Evolutionary conservation across 768 basidiomycete genomes (phyloP), one percentile per base, ranked within the genome.

Genomic region (Hortiboletus flavorubellus): DNA sequence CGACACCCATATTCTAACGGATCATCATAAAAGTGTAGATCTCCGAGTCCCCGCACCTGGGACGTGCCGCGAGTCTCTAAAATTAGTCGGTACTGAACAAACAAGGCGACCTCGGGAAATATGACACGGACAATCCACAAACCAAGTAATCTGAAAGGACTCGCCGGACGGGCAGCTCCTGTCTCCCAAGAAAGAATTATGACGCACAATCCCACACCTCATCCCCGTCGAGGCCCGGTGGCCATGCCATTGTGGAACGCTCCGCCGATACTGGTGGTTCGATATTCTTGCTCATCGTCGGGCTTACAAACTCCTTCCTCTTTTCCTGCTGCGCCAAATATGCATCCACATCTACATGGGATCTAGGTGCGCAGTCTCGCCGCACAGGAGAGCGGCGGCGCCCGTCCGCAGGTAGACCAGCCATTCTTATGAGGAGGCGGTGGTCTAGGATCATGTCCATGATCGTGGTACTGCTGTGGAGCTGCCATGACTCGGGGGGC

Each of bases 401-500:
- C 39, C 43, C 48, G 16, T 46, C 58, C 49, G 30, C 59, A 44
- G 52, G 56, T 34, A 23, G 44, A 54, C 49, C 51, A 39, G 45
- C 44, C 43, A 53, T 37, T 29, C 41, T 46, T 31, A 54, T 55
- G 45, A 55, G 39, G 38, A 58, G 55, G 58, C 60, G 51, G 54
- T 59, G 66, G 59, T 77, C 78, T 53, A 82, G 70, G 56, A 80
- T 67, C 53, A 78, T 63, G 62, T 80, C 79, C 79, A 79, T 81
- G 58, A 78, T 67, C 38, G 66, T 77, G 59, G 67, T 71, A 45
- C 59, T 71, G 33, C 64, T 68, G 49, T 73, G 67, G 58, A 63
- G 62, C 59, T 63, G 59, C 46, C 64, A 67, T 48, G 66, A 62
- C 61, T 71, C 68, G 29, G 59, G 49, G 44, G 53, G 65, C n/a